A percentile compares a stretch with the other conserved stretches of the same genome.
Evolutionary conservation across 805 yeast species (phyloP).

Genomic region (Candida pseudoglaebosa): DNA sequence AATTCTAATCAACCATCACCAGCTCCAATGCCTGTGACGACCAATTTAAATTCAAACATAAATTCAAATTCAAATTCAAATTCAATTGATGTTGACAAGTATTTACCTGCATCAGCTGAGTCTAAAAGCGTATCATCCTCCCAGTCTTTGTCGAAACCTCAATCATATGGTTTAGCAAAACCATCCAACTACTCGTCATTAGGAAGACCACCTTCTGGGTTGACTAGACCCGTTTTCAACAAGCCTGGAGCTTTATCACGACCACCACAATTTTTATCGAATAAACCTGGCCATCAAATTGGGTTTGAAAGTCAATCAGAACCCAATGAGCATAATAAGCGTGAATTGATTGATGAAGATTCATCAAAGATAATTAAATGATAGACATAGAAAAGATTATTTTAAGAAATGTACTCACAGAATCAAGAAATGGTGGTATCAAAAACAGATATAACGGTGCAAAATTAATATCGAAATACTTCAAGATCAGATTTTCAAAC

Average conservation of each 20-base stretch:
- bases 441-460: no score
- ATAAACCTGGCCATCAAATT: slow-evolving; percentile 22
- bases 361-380: background rate
- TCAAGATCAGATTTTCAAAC: no score
- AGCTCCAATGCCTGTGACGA: slow-evolving; percentile 1
- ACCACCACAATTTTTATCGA: slow-evolving; percentile 37
- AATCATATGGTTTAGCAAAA: slow-evolving; percentile 21
- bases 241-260: slow-evolving; percentile 29
- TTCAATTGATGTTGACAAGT: background rate
- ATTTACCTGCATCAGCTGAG: background rate
- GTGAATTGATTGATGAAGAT: slow-evolving; percentile 10
- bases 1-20: slow-evolving; percentile 2
- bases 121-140: no score
- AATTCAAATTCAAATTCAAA: no score
- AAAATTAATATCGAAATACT: no score
- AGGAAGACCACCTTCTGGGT: slow-evolving; percentile 21
- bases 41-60: no score
- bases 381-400: background rate
- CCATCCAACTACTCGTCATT: slow-evolving; percentile 24
- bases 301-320: background rate
- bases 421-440: no score
- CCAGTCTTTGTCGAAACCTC: slow-evolving; percentile 17
- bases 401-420: no score
- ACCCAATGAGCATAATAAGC: slow-evolving; percentile 5
- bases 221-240: slow-evolving; percentile 24